phyloP scores from a whole-genome alignment of 2,329 filamentous ascomycete genomes.

The Hymenoscyphus linearis region DNA sequence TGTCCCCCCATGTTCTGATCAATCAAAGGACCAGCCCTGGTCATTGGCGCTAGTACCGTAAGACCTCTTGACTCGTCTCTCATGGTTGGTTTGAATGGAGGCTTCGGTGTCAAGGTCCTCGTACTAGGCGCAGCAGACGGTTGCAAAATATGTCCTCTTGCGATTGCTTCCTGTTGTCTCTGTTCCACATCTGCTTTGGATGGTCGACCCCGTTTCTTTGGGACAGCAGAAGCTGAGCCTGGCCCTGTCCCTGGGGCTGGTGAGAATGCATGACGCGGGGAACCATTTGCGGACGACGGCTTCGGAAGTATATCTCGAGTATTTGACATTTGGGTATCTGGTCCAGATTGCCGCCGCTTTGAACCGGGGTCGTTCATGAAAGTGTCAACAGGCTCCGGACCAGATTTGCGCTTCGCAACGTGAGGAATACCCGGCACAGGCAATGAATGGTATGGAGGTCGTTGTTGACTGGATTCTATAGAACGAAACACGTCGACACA shows the following conservation, averaged over 20 bases:
- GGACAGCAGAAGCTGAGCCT: conserved; percentile 5
- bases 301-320: conserved; percentile 27
- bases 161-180: conserved; percentile 24
- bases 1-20: conserved; percentile 10
- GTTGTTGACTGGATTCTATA: conserved; percentile 12
- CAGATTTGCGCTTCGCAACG: conserved; percentile 25
- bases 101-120: conserved; percentile 7
- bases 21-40: conserved; percentile 1
- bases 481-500: conserved; percentile 28
- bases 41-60: conserved; percentile 10
- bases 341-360: conserved; percentile 25
- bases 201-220: conserved; percentile 30
- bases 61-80: conserved; percentile 15
- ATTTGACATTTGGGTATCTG: conserved; percentile 3
- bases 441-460: conserved; percentile 7
- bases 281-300: conserved; percentile 23
- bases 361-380: conserved; percentile 11
- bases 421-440: conserved; percentile 10
- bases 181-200: conserved; percentile 29
- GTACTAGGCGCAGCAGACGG: conserved; percentile 10
- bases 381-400: conserved; percentile 17
- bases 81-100: conserved; percentile 5
- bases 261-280: conserved; percentile 18
- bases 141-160: conserved; percentile 25
- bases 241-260: conserved; percentile 12